Percentiles rank a stretch among this genome's conserved stretches.
Evolutionary conservation across 2,329 filamentous ascomycete species (phyloP).

Genomic region (Biscogniauxia sp.): DNA sequence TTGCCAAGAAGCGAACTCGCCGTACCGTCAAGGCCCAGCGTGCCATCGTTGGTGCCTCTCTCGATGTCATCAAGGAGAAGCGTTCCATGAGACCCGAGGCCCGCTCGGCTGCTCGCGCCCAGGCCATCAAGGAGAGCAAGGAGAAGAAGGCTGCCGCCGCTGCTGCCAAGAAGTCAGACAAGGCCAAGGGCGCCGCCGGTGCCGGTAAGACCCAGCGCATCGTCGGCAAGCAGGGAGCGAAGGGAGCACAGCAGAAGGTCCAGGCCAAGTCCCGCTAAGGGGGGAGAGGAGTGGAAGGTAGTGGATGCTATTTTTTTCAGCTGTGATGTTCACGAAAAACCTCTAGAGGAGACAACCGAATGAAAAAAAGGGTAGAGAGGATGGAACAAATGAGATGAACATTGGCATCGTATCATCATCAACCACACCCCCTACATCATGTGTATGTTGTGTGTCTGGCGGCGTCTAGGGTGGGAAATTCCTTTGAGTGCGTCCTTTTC

Average conservation of each 20-base stretch:
- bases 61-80: constrained; percentile 99
- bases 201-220: constrained; percentile 78
- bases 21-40: constrained; percentile 98
- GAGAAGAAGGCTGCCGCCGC: constrained; percentile 90
- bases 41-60: constrained; percentile 97
- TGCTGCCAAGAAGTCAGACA: constrained; percentile 97
- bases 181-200: constrained; percentile 84
- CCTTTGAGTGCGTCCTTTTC: constrained; percentile 27
- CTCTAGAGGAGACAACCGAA: constrained; percentile 3
- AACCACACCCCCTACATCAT: not conserved
- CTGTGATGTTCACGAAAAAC: constrained; percentile 12
- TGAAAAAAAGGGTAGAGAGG: constrained; percentile 8
- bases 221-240: constrained; percentile 94
- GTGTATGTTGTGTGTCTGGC: constrained; percentile 28
- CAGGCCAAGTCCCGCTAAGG: constrained; percentile 81
- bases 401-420: too few relatives aligned
- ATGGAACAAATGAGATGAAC: constrained; percentile 18
- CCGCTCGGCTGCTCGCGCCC: constrained; percentile 82
- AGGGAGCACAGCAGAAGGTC: constrained; percentile 85
- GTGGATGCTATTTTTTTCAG: constrained; percentile 6
- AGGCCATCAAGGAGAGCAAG: constrained; percentile 96
- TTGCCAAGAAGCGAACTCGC: constrained; percentile 99
- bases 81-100: constrained; percentile 92
- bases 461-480: constrained; percentile 35
- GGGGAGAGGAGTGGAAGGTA: not conserved